A percentile compares a stretch with the other conserved stretches of the same genome.
These are phyloP conservation scores for Linnemannia schmuckeri DNA, from an alignment of 192 early-diverging fungal genomes.

Conservation along the genomic window DNA sequence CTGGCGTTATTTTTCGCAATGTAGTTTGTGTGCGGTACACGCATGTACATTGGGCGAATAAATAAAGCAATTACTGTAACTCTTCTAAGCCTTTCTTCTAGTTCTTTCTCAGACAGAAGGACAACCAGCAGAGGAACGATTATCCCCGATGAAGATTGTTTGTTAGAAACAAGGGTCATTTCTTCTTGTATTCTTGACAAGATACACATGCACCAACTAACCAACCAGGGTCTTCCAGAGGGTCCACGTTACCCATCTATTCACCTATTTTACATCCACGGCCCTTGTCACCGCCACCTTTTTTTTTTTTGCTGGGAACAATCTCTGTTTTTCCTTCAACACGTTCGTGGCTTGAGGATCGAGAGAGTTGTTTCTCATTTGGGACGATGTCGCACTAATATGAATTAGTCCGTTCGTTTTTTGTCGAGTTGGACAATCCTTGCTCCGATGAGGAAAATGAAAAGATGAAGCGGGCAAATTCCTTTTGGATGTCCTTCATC, in stretches of 20 bases:
- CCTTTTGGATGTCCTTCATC: no score
- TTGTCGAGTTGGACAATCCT: slow-evolving; percentile 6
- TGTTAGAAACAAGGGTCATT: neutral
- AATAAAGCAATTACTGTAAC: neutral
- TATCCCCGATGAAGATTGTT: neutral
- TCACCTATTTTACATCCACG: neutral
- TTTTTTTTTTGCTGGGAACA: neutral
- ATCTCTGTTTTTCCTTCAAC: neutral
- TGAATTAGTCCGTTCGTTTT: neutral
- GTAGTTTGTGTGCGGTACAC: slow-evolving; percentile 7
- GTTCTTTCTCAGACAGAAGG: neutral
- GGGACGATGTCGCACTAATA: neutral
- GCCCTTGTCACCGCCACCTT: neutral
- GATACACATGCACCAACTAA: neutral
- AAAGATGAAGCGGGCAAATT: no score
- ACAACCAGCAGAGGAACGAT: neutral
- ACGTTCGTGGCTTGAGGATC: neutral
- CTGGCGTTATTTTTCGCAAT: neutral
- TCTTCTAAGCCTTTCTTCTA: neutral
- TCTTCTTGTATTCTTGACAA: neutral
- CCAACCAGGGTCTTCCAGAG: slow-evolving; percentile 7
- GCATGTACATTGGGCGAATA: neutral
- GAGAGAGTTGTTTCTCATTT: neutral
- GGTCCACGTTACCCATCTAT: neutral
- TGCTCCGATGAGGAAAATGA: neutral